Evolutionary conservation across 257 asterid species (phyloP).

Genomic region (Penstemon eatonii): DNA sequence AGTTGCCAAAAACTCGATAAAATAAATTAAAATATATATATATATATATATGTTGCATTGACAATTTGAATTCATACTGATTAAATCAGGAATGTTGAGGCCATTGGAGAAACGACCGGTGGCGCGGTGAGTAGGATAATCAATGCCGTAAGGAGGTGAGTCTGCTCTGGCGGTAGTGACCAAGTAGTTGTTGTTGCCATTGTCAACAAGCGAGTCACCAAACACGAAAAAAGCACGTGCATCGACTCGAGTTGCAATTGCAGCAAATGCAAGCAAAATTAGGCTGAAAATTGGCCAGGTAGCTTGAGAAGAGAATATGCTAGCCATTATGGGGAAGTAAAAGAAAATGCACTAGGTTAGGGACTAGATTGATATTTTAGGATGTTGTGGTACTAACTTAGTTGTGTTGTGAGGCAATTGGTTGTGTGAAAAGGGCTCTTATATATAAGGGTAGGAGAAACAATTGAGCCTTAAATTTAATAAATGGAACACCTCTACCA

Average conservation of each 20-base stretch:
- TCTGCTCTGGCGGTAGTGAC: constrained; percentile 49
- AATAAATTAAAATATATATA: background rate
- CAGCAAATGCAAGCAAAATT: constrained; percentile 33
- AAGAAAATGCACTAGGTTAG: background rate
- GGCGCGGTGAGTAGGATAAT: constrained; percentile 22
- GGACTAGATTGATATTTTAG: background rate
- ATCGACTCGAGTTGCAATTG: constrained; percentile 35
- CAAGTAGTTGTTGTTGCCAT: constrained; percentile 49
- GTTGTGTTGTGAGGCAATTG: constrained; percentile 18
- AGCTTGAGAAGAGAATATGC: constrained; percentile 27
- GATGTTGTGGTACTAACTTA: background rate
- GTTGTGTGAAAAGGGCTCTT: constrained; percentile 22
- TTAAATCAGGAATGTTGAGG: constrained; percentile 48
- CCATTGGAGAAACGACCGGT: constrained; percentile 62
- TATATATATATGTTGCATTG: background rate
- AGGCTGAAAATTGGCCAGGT: constrained; percentile 33
- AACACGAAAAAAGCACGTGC: constrained; percentile 55
- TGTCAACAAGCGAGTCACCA: constrained; percentile 50
- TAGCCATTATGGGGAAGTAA: constrained; percentile 35
- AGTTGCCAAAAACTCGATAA: background rate
- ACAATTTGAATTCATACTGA: constrained; percentile 31
- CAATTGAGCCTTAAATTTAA: constrained; percentile 14
- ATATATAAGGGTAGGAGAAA: constrained; percentile 10
- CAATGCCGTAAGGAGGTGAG: constrained; percentile 45
- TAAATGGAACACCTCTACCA: constrained; percentile 30